A percentile compares a stretch with the other conserved stretches of the same genome.
These are phyloP conservation scores for Acaromyces ingoldii DNA, from an alignment of 1,284 basidiomycete species.

Conservation along the genomic window DNA sequence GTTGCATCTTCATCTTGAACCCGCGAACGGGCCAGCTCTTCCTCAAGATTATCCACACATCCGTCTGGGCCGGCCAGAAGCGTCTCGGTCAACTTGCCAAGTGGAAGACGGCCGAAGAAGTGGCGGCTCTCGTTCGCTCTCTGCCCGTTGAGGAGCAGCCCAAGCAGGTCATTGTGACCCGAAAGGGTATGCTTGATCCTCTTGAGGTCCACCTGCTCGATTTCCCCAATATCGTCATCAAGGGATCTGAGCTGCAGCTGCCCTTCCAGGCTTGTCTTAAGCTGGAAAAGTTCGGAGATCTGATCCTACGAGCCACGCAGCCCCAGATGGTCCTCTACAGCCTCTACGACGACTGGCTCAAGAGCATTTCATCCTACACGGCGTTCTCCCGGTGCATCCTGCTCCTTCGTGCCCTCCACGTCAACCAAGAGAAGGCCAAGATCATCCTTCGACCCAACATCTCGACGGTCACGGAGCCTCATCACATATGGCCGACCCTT, in stretches of 20 bases:
- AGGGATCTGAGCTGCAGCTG: slow-evolving; percentile 93
- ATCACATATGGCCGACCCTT: slow-evolving; percentile 94
- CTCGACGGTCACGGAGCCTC: slow-evolving; percentile 84
- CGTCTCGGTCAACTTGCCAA: slow-evolving; percentile 98
- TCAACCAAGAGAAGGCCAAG: slow-evolving; percentile 99
- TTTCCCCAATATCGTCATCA: slow-evolving; percentile 99
- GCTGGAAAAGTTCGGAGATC: slow-evolving; percentile 99
- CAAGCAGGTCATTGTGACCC: slow-evolving; percentile 97
- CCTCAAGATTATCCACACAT: slow-evolving; percentile 98
- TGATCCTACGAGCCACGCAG: slow-evolving; percentile 92
- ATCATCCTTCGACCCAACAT: slow-evolving; percentile 55
- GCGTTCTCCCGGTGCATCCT: slow-evolving; percentile 97
- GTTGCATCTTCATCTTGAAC: slow-evolving; percentile 99
- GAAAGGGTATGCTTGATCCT: slow-evolving; percentile 90
- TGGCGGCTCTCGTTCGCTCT: slow-evolving; percentile 91
- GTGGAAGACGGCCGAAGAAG: slow-evolving; percentile 99
- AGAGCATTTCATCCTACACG: slow-evolving; percentile 97
- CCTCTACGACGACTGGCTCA: slow-evolving; percentile 98
- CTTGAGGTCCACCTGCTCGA: slow-evolving; percentile 95
- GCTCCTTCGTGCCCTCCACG: slow-evolving; percentile 89
- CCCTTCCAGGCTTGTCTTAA: slow-evolving; percentile 99
- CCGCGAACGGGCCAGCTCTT: slow-evolving; percentile 96
- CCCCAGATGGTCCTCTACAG: slow-evolving; percentile 99
- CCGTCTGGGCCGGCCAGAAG: slow-evolving; percentile 99
- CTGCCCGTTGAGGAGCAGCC: slow-evolving; percentile 98